Conservation (phyloP, 1,284 basidiomycete species). For the Leccinum griseonigrum region DNA sequence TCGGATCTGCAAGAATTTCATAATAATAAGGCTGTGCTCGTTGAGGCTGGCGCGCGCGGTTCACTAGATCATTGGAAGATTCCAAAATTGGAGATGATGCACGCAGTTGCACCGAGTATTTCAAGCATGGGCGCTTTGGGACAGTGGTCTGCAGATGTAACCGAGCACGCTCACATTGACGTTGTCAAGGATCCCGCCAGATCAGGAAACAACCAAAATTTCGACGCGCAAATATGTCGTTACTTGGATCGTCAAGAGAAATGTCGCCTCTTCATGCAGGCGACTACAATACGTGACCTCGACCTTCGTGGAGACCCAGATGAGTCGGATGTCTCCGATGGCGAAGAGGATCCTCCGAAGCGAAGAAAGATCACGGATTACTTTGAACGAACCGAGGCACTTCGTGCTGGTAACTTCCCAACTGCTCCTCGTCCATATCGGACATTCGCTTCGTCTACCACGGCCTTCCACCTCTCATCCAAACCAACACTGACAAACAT, state of each 20-base stretch:
- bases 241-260: background rate
- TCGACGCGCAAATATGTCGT: background rate
- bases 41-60: background rate
- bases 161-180: background rate
- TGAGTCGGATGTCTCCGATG: background rate
- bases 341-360: background rate
- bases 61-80: background rate
- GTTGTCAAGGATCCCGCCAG: background rate
- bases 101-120: background rate
- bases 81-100: background rate
- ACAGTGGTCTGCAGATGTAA: background rate
- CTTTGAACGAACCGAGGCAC: background rate
- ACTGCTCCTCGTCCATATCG: background rate
- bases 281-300: background rate
- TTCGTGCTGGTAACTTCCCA: background rate
- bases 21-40: background rate
- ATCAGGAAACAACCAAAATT: background rate
- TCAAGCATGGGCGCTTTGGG: background rate
- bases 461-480: background rate
- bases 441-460: background rate
- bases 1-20: background rate
- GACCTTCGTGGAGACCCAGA: background rate
- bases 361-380: background rate
- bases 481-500: background rate
- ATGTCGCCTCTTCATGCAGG: background rate